Conservation (phyloP, 2,329 filamentous ascomycete species). For the Beauveria asiatica region DNA sequence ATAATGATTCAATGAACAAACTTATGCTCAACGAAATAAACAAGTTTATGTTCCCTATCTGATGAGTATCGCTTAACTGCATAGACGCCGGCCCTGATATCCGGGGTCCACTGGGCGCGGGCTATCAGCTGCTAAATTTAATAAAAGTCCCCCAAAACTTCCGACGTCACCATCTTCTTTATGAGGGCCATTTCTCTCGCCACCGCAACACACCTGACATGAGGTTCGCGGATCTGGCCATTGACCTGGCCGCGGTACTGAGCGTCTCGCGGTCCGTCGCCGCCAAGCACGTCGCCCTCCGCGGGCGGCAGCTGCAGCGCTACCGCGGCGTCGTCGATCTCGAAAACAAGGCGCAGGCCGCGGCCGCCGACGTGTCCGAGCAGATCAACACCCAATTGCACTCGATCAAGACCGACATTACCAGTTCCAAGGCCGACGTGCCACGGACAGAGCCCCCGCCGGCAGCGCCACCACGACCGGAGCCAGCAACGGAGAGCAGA, state of each 20-base stretch:
- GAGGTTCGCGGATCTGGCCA: conserved; percentile 54
- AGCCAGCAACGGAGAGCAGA: background rate
- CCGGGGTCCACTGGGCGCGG: background rate
- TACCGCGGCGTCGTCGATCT: conserved; percentile 31
- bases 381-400: conserved; percentile 1
- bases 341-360: conserved; percentile 18
- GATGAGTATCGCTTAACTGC: conserved; percentile 8
- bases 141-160: background rate
- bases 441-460: background rate
- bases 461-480: background rate
- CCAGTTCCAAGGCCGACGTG: background rate
- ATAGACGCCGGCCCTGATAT: background rate
- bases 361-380: background rate
- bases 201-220: conserved; percentile 28
- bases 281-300: conserved; percentile 50
- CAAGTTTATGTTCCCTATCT: background rate
- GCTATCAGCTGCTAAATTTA: background rate
- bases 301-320: conserved; percentile 44
- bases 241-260: conserved; percentile 64
- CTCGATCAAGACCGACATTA: background rate
- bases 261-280: conserved; percentile 62
- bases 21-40: background rate
- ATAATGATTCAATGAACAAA: background rate
- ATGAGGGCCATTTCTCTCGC: conserved; percentile 16
- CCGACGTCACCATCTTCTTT: background rate